A percentile compares a stretch with the other conserved stretches of the same genome.
Evolutionary conservation across 2,329 filamentous ascomycete species (phyloP).

Genomic region (Ceratocystis huliohia): DNA sequence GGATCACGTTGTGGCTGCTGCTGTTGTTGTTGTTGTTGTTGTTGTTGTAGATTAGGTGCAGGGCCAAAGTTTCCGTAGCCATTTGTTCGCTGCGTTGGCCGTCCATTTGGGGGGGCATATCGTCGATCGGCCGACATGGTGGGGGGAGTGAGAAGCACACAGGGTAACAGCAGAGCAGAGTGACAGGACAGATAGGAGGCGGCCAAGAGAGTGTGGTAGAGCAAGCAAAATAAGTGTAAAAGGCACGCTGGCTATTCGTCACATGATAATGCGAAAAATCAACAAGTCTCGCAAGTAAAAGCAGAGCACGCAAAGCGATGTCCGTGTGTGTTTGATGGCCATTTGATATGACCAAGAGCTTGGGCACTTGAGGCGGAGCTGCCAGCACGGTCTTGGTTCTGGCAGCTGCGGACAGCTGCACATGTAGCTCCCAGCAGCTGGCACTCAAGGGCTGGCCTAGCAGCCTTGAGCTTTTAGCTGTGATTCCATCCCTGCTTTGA

Average conservation of each 20-base stretch:
- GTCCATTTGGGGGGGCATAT: conserved; percentile 14
- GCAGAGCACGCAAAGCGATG: neutral
- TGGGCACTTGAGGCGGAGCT: conserved; percentile 5
- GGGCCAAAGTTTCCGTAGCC: conserved; percentile 35
- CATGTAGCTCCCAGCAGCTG: neutral
- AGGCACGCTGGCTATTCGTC: neutral
- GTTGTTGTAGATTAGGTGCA: conserved; percentile 6
- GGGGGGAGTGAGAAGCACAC: neutral
- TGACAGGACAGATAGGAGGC: neutral
- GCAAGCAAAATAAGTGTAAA: neutral
- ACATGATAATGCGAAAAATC: conserved; percentile 15
- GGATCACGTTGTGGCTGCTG: conserved; percentile 6
- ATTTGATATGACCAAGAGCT: neutral
- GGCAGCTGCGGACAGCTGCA: neutral
- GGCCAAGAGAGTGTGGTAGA: neutral
- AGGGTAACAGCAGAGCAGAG: neutral
- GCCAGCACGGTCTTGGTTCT: neutral
- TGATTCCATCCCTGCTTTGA: conserved; percentile 11
- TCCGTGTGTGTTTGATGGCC: neutral
- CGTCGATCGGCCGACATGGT: conserved; percentile 18
- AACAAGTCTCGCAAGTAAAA: neutral
- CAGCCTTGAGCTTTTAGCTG: conserved; percentile 1
- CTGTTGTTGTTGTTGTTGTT: neutral
- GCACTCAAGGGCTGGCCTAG: neutral
- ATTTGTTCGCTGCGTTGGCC: conserved; percentile 25